Evolutionary conservation across 768 basidiomycete genomes (phyloP), one percentile per base, ranked within the genome.

Genomic region (Lepiota brunneoincarnata): DNA sequence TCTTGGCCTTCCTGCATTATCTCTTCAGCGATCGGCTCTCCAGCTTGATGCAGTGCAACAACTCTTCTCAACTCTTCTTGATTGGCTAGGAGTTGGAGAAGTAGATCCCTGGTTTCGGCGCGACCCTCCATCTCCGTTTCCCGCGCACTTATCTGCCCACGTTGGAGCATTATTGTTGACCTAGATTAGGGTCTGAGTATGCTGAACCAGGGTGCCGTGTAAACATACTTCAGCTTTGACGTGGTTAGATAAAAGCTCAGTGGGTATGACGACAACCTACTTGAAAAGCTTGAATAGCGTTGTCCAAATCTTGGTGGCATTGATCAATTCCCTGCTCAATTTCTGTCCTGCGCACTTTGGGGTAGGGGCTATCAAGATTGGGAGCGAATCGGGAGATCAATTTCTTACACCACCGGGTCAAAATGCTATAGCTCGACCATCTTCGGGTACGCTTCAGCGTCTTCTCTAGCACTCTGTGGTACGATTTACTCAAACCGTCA

Each of bases 1-100:
- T 68, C 67, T 68, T 85, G 83, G 9, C 81, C 81, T 20, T 69
- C 65, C 43, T 70, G 70, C 83, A 84, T 84, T 35, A 84, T 67
- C 4, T 68, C 63, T 50, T 74, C 63, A 6, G 76, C 82, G 15
- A 63, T 73, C 41, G 63, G 68, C 23, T 73, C 70, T 2, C 77
- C 78, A 37, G 71, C 68, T 21, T 59, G 58, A 45, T 78, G 76
- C 51, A 73, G 63, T 37, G 74, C 69, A 20, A 68, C 65, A 2
- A 79, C 51, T 6, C 42, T 34, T 20, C 4, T 44, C 42, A 52
- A 11, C 6, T 69, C 17, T 67, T 64, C 36, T 64, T 61, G 14
- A 75, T 64, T 48, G 77, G 74, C 49, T 63, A 66, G 49, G 9
- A 76, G 62, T 35, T 74, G 67, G 3, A 71, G 63, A 7, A 83